phyloP scores from a whole-genome alignment of 148 eudicot species.

The Camellia sinensis region DNA sequence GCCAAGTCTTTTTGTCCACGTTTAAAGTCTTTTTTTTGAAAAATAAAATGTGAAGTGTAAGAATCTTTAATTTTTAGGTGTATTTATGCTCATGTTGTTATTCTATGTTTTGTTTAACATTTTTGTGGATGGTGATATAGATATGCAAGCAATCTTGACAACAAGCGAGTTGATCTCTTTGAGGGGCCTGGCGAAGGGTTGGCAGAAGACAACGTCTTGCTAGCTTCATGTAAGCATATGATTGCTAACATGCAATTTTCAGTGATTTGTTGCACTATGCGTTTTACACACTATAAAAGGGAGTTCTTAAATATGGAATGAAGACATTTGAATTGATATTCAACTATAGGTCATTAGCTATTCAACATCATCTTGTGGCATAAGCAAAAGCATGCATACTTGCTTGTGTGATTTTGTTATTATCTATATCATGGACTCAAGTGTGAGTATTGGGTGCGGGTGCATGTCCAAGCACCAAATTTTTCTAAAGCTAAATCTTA shows the following conservation, averaged over 20 bases:
- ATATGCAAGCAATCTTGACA: constrained; percentile 76
- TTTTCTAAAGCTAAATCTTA: too few species aligned
- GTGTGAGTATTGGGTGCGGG: too few species aligned
- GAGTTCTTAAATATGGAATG: background rate
- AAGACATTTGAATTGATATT: background rate
- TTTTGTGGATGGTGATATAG: constrained; percentile 35
- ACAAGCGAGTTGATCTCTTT: constrained; percentile 77
- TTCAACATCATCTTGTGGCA: too few species aligned
- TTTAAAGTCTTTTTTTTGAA: background rate
- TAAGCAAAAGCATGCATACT: too few species aligned
- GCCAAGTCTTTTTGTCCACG: background rate
- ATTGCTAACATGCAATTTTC: constrained; percentile 9
- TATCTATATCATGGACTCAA: too few species aligned
- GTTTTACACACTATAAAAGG: background rate
- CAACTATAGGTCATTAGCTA: too few species aligned
- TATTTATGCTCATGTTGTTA: constrained; percentile 1
- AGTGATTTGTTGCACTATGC: background rate
- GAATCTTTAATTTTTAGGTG: background rate
- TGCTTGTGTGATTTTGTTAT: too few species aligned
- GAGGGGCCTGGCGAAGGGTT: constrained; percentile 73
- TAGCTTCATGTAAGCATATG: constrained; percentile 77
- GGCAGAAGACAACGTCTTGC: constrained; percentile 65
- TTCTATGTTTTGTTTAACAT: background rate
- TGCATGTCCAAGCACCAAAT: too few species aligned
- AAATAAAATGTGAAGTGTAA: background rate